Base-by-base conservation (phyloP, 106 monocot species). In the Iris macrosiphon region DNA sequence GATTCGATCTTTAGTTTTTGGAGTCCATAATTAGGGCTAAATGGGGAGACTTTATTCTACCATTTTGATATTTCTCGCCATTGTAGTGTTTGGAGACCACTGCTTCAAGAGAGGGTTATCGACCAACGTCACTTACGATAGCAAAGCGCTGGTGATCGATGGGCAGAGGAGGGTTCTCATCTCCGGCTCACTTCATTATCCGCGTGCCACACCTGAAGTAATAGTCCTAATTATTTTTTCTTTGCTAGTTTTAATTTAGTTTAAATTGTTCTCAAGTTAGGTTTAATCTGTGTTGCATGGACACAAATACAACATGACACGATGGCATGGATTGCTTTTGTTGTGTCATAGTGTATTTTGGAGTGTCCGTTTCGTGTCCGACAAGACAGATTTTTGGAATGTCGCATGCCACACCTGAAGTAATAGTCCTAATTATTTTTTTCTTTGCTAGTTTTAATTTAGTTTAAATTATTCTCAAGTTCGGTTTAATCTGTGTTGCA, bases 131-230 rank as follows among this genome's bases (percentile, higher is more conserved):
- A 58, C 57, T 3, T 58, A 58, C 5, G 57, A 58, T 27, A 40
- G 57, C 16, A 58, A 58, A 27, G 57, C 57, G 41, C 9, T 58
- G 2, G 57, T 58, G 12, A 40, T 58, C 41, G 40, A 58, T 41
- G 57, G 57, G 2, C 40, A 58, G 57, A 58, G 57, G 57, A 39
- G 40, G 2, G 14, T 58, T 24, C 57, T 58, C 4, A 17, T 58
- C 25, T 58, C 57, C 11, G 57, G 57, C 0, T 58, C 57, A 20
- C 26, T 58, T 16, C 57, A 58, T 41, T 58, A 58, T 31, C 57
- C 57, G 40, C 30, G 57, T 13, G 27, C 57, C n/a, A 58, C 41
- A 41, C 57, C 57, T 40, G 57, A 58, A 22, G 57, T 58, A 58
- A 42, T n/a, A 5, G 15, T 58, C 1, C 24, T 2, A 25, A 4